Base-by-base conservation (phyloP, 768 basidiomycete species). In the Clavulina sp. region DNA sequence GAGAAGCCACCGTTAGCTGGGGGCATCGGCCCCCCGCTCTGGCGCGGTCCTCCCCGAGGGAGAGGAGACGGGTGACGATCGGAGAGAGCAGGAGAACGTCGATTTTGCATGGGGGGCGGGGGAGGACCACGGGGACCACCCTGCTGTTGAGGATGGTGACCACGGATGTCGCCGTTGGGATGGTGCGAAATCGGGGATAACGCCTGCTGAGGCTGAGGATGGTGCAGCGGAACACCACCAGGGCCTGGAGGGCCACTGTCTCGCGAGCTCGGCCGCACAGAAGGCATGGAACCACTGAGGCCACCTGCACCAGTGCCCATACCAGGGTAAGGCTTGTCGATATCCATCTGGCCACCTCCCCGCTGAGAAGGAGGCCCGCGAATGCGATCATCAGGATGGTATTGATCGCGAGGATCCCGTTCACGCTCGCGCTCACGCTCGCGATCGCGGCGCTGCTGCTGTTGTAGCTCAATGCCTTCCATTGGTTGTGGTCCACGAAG, bases 191-290 rank as follows among this genome's bases (percentile, higher is more conserved):
- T 54, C 9, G 54, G 52, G 4, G 55, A 56, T 23, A 56, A 34
- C 0, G 74, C 73, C 18, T 59, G 60, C 49, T 80, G 78, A 1
- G 80, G 75, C 7, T 75, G 69, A 13, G 79, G 78, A 54, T 82
- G 82, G 48, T 85, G 84, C 1, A 84, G 66, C 82, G 66, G 41
- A 80, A 60, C n/a, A n/a, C n/a, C n/a, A n/a, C n/a, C n/a, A n/a
- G n/a, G n/a, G 48, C 64, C 73, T 55, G 72, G 75, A 55, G 75
- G 74, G 13, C 75, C 73, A 29, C 23, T 23, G 26, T 23, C 50
- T 33, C 26, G 18, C 28, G 28, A 33, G 24, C 46, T 13, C n/a
- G 46, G 47, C 7, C 50, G 50, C 48, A 21, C 51, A 51, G 40
- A 7, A 76, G 78, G 32, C 80, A 73, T 32, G 64, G 61, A 28